These are phyloP conservation scores for Macrotyloma uniflorum DNA, from an alignment of 306 rosid genomes.

Conservation along the genomic window DNA sequence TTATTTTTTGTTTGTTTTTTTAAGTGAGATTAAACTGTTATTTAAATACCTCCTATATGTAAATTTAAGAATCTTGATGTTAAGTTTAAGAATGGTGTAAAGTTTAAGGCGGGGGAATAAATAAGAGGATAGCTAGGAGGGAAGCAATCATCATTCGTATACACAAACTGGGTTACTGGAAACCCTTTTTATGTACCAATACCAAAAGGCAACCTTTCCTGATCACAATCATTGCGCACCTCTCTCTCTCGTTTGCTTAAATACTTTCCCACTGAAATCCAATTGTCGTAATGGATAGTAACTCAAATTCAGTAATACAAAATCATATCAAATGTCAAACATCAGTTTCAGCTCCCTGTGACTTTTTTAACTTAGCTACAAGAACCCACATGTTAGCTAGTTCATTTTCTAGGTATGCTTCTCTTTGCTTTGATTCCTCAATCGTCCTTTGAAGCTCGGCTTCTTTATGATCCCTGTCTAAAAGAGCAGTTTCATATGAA, in stretches of 20 bases:
- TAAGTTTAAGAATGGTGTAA: background rate
- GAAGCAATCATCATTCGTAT: constrained; percentile 34
- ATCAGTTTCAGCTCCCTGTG: constrained; percentile 71
- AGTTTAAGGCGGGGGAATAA: background rate
- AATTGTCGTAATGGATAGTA: constrained; percentile 35
- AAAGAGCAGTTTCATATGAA: constrained; percentile 73
- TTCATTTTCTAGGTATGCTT: constrained; percentile 91
- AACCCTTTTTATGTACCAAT: constrained; percentile 24
- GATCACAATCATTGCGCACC: constrained; percentile 43
- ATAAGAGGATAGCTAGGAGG: background rate
- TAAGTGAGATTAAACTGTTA: too few relatives aligned
- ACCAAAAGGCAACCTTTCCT: constrained; percentile 34
- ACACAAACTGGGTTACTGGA: constrained; percentile 39
- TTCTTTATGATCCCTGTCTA: constrained; percentile 78
- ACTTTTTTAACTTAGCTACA: constrained; percentile 86
- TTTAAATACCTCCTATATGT: too few relatives aligned
- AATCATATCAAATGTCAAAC: constrained; percentile 49
- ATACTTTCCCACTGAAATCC: constrained; percentile 47
- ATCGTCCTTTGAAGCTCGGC: constrained; percentile 77
- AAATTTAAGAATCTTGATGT: too few relatives aligned
- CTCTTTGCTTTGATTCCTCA: constrained; percentile 95
- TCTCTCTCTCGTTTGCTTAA: constrained; percentile 30
- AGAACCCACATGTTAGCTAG: constrained; percentile 99
- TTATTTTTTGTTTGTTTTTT: too few relatives aligned
- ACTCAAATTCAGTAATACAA: constrained; percentile 47